Conservation (phyloP, 2,329 filamentous ascomycete genomes). For the Xylaria sp. region DNA sequence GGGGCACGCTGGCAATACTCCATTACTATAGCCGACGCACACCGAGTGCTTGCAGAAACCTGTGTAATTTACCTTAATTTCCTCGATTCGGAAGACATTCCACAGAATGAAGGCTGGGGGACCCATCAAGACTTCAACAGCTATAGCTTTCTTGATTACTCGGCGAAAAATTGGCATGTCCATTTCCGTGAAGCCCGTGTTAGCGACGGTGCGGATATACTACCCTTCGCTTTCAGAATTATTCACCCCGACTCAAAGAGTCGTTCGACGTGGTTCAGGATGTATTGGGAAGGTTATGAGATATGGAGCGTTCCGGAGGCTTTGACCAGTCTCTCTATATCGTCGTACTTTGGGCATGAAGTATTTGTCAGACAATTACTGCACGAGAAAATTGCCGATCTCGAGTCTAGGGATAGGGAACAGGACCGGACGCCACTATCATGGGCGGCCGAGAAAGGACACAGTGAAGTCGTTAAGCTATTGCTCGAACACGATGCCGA, state of each 20-base stretch:
- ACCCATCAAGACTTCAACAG: no score
- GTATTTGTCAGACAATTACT: constrained; percentile 3
- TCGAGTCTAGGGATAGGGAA: neutral
- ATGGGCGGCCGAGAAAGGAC: neutral
- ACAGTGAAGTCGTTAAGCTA: neutral
- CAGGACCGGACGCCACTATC: neutral
- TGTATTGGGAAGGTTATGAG: neutral
- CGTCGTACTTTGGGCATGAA: constrained; percentile 12
- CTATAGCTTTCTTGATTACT: constrained; percentile 21
- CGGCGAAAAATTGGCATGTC: constrained; percentile 3
- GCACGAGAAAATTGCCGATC: neutral
- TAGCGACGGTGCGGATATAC: constrained; percentile 3
- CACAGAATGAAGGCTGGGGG: neutral
- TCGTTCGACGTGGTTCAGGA: constrained; percentile 2
- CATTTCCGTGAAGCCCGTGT: constrained; percentile 27
- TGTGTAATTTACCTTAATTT: constrained; percentile 28
- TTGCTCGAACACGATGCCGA: neutral
- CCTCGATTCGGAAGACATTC: neutral
- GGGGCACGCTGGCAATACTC: constrained; percentile 25
- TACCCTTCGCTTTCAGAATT: constrained; percentile 6
- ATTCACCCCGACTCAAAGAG: constrained; percentile 8
- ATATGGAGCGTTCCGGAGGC: fast-evolving
- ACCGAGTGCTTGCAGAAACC: constrained; percentile 18
- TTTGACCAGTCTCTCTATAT: neutral
- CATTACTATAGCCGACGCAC: constrained; percentile 19